These are phyloP conservation scores for Choiromyces venosus DNA, from an alignment of 495 filamentous ascomycete species.

Conservation along the genomic window DNA sequence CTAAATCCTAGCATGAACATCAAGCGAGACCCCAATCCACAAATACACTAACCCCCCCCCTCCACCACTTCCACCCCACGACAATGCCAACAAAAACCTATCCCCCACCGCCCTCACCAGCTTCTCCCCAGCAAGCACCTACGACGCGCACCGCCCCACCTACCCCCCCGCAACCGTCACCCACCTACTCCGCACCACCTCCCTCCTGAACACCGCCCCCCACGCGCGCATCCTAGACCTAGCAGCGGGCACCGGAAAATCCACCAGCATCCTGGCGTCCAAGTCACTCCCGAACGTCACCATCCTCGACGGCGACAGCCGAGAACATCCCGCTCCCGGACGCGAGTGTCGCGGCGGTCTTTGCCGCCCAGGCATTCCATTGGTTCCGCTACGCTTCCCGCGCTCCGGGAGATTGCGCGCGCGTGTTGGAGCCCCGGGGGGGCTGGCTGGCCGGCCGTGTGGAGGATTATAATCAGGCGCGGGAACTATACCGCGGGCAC, in stretches of 20 bases:
- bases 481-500: conserved; percentile 47
- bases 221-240: conserved; percentile 55
- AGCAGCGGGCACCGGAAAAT: conserved; percentile 62
- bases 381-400: conserved; percentile 58
- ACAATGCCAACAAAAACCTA: background rate
- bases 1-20: too few relatives aligned
- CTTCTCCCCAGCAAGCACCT: conserved; percentile 54
- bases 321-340: conserved; percentile 49
- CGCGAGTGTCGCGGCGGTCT: conserved; percentile 57
- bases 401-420: conserved; percentile 56
- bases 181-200: conserved; percentile 49
- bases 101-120: conserved; percentile 44
- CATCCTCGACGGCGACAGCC: conserved; percentile 53
- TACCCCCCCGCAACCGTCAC: conserved; percentile 55
- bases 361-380: conserved; percentile 63
- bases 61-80: background rate
- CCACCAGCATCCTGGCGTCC: conserved; percentile 54
- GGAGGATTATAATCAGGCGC: conserved; percentile 58
- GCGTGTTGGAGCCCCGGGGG: conserved; percentile 52
- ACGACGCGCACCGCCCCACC: conserved; percentile 59
- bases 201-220: conserved; percentile 46
- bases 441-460: conserved; percentile 50
- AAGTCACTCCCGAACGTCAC: conserved; percentile 52
- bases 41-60: background rate
- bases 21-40: conserved; percentile 10